A percentile compares a stretch with the other conserved stretches of the same genome.
phyloP scores from a whole-genome alignment of 352 stramenopile species.

The Globisporangium polare region DNA sequence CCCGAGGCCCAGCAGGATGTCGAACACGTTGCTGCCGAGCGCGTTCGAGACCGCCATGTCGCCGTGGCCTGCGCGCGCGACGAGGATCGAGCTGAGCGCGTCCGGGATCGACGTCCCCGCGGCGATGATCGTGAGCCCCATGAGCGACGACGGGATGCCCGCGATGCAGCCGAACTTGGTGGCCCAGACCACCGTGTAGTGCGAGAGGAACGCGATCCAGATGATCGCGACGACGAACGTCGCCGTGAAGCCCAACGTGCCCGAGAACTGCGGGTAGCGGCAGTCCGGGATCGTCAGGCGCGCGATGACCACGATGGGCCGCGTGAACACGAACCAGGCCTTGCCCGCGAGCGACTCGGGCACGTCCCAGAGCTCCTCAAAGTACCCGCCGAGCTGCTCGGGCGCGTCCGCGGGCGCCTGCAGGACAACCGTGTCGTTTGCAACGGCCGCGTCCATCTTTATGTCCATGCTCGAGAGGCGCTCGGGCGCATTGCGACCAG shows the following conservation, averaged over 20 bases:
- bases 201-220: conserved; percentile 74
- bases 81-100: conserved; percentile 71
- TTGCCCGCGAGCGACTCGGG: conserved; percentile 38
- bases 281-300: conserved; percentile 75
- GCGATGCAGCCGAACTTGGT: conserved; percentile 66
- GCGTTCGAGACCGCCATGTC: conserved; percentile 85
- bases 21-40: conserved; percentile 83
- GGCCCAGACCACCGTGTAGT: conserved; percentile 59
- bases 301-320: conserved; percentile 60
- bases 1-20: conserved; percentile 75
- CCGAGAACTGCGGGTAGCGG: conserved; percentile 52
- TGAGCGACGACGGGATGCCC: conserved; percentile 63
- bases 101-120: conserved; percentile 74
- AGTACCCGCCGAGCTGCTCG: conserved; percentile 47
- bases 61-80: conserved; percentile 73
- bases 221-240: conserved; percentile 66
- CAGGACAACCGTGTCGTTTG: not conserved
- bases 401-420: conserved; percentile 9
- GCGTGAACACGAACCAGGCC: conserved; percentile 59
- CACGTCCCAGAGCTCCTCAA: conserved; percentile 48
- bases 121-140: conserved; percentile 79
- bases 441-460: not conserved
- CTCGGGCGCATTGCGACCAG: not conserved
- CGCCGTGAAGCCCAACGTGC: conserved; percentile 34
- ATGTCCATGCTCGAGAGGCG: not conserved